Base-by-base conservation (phyloP, 1,139 yeast species). In the Schizosaccharomyces versatilis region DNA sequence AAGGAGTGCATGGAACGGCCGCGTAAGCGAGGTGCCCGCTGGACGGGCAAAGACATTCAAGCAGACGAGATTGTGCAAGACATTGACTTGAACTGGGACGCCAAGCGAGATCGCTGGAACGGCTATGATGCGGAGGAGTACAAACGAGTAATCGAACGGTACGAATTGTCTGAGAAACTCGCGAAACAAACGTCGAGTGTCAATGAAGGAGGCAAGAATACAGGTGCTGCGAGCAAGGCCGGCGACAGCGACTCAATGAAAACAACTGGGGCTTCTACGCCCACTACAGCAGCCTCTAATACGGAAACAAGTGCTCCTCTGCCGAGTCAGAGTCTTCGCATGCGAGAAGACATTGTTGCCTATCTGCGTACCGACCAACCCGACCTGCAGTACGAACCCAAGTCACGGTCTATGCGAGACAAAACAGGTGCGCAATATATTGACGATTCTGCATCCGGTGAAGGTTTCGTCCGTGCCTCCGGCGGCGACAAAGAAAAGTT, bases 41-140 rank as follows among this genome's bases (percentile, higher is more conserved):
- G 65, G 62, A 62, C 64, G 41, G 66, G 68, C 24, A 51, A 60
- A 56, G 63, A 64, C 56, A 59, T 64, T 38, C 58, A 60, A 54
- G 62, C 65, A 3, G 66, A 68, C 53, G 68, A 64, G 12, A 56
- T 61, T 36, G 58, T 66, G 12, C 62, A 63, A 54, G 62, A 65
- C 41, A 63, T 66, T 42, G 58, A 69, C 66, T 61, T 73, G 67
- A 57, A 69, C 61, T 55, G 73, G 73, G 94, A 82, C 60, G 73
- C 79, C 15, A 81, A 81, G 60, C 68, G 93, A 56, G 94, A 84
- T 65, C 69, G 84, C 54, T 84, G 90, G 85, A 80, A 77, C 62
- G 93, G 93, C 0, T 80, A 76, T 62, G 80, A 80, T 57, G 70
- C 73, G 1, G 69, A 70, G 5, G 82, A 81, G 54, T 82, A 82